These are phyloP conservation scores for Solanum neorickii DNA, from an alignment of 257 asterid genomes.

Conservation along the genomic window DNA sequence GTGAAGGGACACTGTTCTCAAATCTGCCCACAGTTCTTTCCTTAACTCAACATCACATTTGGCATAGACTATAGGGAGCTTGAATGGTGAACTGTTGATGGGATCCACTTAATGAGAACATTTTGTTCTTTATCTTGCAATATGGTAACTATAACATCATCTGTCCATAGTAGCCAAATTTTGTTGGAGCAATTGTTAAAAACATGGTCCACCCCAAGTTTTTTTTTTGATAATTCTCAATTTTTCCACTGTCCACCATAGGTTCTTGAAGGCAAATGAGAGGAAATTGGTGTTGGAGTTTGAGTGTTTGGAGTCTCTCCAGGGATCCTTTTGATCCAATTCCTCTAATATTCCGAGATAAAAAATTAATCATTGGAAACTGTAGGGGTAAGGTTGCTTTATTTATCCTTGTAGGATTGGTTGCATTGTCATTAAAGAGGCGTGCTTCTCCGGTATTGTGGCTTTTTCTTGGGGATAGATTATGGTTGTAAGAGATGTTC, in stretches of 20 bases:
- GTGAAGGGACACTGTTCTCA: background rate
- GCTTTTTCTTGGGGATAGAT: background rate
- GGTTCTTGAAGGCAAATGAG: background rate
- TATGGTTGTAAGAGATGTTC: background rate
- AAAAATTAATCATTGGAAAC: background rate
- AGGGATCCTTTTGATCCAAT: background rate
- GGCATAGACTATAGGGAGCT: background rate
- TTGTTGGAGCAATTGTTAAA: background rate
- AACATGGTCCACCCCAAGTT: background rate
- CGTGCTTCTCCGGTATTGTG: background rate
- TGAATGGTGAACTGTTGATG: background rate
- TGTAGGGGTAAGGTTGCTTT: background rate
- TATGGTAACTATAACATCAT: background rate
- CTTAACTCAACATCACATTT: background rate
- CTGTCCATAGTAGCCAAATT: background rate
- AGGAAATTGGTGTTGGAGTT: background rate
- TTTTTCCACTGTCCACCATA: background rate
- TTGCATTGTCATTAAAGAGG: background rate
- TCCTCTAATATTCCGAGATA: background rate
- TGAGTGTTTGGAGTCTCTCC: background rate
- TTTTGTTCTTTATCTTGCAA: background rate
- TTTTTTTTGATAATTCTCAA: background rate
- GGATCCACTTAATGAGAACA: background rate
- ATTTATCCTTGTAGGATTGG: background rate
- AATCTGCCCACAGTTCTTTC: background rate